phyloP scores from a whole-genome alignment of 179 eudicot genomes.

The Gypsophila paniculata region DNA sequence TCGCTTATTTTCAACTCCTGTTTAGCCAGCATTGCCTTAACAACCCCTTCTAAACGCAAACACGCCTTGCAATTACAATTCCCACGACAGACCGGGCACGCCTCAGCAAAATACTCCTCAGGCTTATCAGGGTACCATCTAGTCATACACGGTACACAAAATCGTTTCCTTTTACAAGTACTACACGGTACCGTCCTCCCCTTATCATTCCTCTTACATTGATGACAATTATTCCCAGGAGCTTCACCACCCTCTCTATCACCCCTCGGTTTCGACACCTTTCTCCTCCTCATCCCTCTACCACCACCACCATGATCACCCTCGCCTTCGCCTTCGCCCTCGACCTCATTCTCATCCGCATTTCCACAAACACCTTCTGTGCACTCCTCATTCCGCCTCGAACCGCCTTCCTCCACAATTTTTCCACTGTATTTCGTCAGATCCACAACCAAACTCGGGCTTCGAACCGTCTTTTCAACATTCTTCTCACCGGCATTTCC shows the following conservation, averaged over 20 bases:
- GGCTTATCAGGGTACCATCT: conserved; percentile 58
- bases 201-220: conserved; percentile 51
- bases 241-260: conserved; percentile 18
- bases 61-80: conserved; percentile 73
- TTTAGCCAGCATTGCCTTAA: conserved; percentile 21
- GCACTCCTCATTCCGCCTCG: background rate
- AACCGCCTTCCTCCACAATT: conserved; percentile 1
- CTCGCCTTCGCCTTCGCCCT: no score
- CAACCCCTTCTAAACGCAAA: conserved; percentile 41
- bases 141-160: conserved; percentile 34
- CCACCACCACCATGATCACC: background rate
- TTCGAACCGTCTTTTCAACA: background rate
- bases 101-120: conserved; percentile 45
- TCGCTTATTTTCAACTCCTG: conserved; percentile 22
- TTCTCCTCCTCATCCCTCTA: conserved; percentile 7
- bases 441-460: conserved; percentile 7
- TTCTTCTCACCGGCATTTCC: conserved; percentile 32
- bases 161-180: conserved; percentile 32
- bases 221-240: conserved; percentile 36
- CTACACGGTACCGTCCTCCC: conserved; percentile 34
- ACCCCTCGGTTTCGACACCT: background rate
- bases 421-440: background rate
- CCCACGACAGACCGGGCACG: conserved; percentile 55
- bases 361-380: conserved; percentile 14
- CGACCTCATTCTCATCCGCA: background rate